A percentile compares a stretch with the other conserved stretches of the same genome.
Evolutionary conservation across 768 basidiomycete genomes (phyloP).

Genomic region (Megacollybia marginata): DNA sequence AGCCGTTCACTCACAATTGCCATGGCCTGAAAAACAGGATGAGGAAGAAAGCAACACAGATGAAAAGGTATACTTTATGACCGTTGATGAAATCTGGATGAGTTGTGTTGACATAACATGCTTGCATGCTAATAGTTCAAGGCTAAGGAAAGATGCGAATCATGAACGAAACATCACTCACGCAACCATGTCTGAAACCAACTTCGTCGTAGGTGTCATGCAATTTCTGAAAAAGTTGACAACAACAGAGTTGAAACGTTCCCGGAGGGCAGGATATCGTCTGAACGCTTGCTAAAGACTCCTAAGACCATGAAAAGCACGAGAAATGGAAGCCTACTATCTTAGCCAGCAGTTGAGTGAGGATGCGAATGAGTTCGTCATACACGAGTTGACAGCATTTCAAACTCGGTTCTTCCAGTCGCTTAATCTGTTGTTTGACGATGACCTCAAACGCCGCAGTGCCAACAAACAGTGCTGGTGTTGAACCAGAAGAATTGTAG

Average conservation of each 20-base stretch:
- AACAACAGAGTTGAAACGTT: constrained; percentile 93
- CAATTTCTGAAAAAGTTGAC: constrained; percentile 94
- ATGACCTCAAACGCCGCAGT: constrained; percentile 98
- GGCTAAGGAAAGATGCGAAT: background rate
- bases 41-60: background rate
- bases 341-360: constrained; percentile 84
- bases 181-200: constrained; percentile 90
- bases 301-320: background rate
- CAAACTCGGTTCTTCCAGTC: constrained; percentile 87
- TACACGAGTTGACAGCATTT: constrained; percentile 96
- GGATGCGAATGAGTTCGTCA: constrained; percentile 94
- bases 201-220: constrained; percentile 92
- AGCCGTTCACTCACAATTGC: constrained; percentile 77
- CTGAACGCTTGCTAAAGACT: constrained; percentile 81
- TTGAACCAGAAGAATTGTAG: constrained; percentile 98
- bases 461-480: constrained; percentile 93
- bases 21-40: constrained; percentile 62
- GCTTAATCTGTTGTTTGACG: constrained; percentile 97
- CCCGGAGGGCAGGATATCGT: constrained; percentile 92
- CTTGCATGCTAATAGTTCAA: constrained; percentile 79
- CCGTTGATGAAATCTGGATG: constrained; percentile 98
- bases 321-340: constrained; percentile 45
- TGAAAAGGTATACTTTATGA: constrained; percentile 52
- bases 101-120: constrained; percentile 98
- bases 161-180: constrained; percentile 28